phyloP scores from a whole-genome alignment of 2,329 filamentous ascomycete species.

The Fusarium albidum region DNA sequence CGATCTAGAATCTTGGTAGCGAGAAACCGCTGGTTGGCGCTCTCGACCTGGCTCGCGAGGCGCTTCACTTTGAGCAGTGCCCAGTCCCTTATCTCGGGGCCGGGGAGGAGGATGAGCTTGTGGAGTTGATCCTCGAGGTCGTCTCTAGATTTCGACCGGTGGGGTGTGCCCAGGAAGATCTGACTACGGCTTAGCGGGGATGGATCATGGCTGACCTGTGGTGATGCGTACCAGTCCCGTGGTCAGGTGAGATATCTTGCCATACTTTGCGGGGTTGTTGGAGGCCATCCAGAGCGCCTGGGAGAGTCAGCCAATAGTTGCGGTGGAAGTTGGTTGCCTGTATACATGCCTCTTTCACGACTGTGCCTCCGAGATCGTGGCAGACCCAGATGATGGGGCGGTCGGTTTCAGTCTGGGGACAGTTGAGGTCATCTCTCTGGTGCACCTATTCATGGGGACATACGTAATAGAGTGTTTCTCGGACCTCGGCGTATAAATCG shows the following conservation, averaged over 20 bases:
- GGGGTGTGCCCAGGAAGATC: conserved; percentile 14
- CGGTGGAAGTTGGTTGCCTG: too few species aligned
- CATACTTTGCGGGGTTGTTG: too few species aligned
- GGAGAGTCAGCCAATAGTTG: too few species aligned
- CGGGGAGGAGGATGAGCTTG: neutral
- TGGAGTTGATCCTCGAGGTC: neutral
- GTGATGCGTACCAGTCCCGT: too few species aligned
- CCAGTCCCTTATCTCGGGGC: neutral
- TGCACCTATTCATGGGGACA: too few species aligned
- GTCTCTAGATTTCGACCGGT: neutral
- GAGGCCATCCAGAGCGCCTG: too few species aligned
- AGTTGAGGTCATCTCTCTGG: neutral
- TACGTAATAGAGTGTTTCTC: neutral
- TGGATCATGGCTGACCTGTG: too few species aligned
- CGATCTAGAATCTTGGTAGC: neutral
- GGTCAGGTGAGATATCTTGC: too few species aligned
- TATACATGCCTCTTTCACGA: conserved; percentile 3
- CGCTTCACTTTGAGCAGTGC: neutral
- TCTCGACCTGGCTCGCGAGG: conserved; percentile 1
- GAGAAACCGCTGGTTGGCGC: neutral
- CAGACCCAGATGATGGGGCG: neutral
- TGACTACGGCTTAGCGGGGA: neutral
- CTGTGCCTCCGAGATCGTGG: conserved; percentile 7
- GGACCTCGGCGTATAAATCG: neutral
- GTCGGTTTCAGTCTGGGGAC: neutral